Percentiles rank a stretch among this genome's conserved stretches.
These are phyloP conservation scores for Tylopilus felleus DNA, from an alignment of 768 basidiomycete genomes.

Conservation along the genomic window DNA sequence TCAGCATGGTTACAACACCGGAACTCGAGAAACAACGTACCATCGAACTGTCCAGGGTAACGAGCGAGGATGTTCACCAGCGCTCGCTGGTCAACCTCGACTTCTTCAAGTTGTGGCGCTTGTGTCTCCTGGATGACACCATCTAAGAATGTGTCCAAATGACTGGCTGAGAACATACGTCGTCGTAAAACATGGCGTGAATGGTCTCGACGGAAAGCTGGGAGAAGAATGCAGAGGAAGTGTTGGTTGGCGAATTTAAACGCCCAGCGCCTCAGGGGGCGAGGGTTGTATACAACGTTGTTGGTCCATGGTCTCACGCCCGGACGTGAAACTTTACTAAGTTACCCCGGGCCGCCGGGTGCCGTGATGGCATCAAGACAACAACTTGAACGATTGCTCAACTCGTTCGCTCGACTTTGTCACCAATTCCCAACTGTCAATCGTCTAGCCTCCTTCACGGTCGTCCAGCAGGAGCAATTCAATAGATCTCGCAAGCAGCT, in stretches of 20 bases:
- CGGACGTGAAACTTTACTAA: neutral
- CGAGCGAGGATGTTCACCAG: conserved; percentile 18
- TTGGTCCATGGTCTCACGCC: conserved; percentile 1
- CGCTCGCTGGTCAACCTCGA: conserved; percentile 16
- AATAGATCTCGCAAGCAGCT: too few relatives aligned
- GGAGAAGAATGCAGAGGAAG: neutral
- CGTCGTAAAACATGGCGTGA: neutral
- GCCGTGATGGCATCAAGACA: too few relatives aligned
- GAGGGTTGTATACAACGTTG: neutral
- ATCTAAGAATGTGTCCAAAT: neutral
- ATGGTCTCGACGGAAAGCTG: neutral
- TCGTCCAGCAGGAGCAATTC: too few relatives aligned
- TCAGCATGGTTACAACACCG: neutral
- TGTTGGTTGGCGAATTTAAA: neutral
- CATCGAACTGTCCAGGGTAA: conserved; percentile 14
- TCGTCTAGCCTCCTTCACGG: too few relatives aligned
- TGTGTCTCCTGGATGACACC: neutral
- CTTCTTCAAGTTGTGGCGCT: neutral
- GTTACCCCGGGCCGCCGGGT: too few relatives aligned
- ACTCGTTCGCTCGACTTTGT: too few relatives aligned
- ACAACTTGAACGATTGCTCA: too few relatives aligned
- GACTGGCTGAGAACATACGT: conserved; percentile 1
- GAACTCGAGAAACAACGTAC: neutral
- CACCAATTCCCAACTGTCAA: too few relatives aligned
- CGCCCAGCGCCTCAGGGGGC: neutral